Conservation (phyloP, 2,329 filamentous ascomycete genomes). For the Hymenoscyphus fraxineus region DNA sequence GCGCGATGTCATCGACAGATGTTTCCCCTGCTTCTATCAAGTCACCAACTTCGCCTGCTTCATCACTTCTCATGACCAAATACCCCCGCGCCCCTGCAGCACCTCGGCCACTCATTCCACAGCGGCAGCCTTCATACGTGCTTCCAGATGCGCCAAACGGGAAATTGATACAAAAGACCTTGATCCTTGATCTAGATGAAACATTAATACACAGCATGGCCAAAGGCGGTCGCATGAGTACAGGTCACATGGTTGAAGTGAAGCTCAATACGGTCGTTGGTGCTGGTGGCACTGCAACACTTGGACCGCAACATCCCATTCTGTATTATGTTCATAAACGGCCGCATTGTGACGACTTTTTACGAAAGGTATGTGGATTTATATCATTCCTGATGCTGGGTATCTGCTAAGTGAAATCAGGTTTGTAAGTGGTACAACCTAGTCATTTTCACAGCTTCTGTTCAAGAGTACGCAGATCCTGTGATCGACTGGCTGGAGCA, state of each 20-base stretch:
- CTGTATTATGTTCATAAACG: slow-evolving; percentile 98
- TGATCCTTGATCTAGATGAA: slow-evolving; percentile 94
- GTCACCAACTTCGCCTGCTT: slow-evolving; percentile 81
- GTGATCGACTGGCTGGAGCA: slow-evolving; percentile 98
- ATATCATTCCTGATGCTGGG: background rate
- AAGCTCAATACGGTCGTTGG: slow-evolving; percentile 72
- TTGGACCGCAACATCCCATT: slow-evolving; percentile 89
- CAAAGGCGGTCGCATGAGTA: slow-evolving; percentile 91
- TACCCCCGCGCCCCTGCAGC: slow-evolving; percentile 89
- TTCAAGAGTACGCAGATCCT: slow-evolving; percentile 97
- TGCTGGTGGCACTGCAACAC: slow-evolving; percentile 59
- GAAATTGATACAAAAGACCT: slow-evolving; percentile 73
- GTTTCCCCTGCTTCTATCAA: slow-evolving; percentile 78
- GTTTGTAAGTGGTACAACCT: slow-evolving; percentile 98
- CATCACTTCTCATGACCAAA: slow-evolving; percentile 67
- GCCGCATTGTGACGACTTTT: slow-evolving; percentile 92
- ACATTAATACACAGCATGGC: slow-evolving; percentile 98
- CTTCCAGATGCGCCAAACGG: slow-evolving; percentile 47
- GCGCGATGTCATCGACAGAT: slow-evolving; percentile 32
- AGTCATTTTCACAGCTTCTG: slow-evolving; percentile 92
- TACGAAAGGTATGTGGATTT: slow-evolving; percentile 63
- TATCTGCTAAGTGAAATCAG: slow-evolving; percentile 38
- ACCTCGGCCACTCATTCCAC: slow-evolving; percentile 83
- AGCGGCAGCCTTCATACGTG: slow-evolving; percentile 83
- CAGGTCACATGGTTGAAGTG: slow-evolving; percentile 98